Evolutionary conservation across 768 basidiomycete species (phyloP).

Genomic region (Russula virescens): DNA sequence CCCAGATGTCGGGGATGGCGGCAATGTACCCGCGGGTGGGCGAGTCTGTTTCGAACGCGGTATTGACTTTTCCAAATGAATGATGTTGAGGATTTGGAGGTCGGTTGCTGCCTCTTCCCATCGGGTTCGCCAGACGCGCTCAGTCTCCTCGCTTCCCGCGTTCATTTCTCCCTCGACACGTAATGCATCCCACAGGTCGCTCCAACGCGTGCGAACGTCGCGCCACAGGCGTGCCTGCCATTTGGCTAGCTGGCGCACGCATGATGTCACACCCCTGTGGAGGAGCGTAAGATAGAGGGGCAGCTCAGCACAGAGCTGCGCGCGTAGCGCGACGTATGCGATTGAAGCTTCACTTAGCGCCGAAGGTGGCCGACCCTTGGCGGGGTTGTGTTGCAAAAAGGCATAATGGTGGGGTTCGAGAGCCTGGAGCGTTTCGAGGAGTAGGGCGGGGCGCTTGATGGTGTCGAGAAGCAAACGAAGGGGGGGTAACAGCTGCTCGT

Average conservation of each 20-base stretch:
- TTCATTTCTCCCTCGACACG: constrained; percentile 39
- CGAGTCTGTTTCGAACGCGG: constrained; percentile 10
- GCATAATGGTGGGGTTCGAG: constrained; percentile 69
- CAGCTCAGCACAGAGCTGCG: constrained; percentile 64
- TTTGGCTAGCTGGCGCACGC: constrained; percentile 46
- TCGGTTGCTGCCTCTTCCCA: constrained; percentile 61
- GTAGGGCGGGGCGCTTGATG: constrained; percentile 55
- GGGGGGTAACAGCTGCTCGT: constrained; percentile 49
- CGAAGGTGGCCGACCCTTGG: constrained; percentile 61
- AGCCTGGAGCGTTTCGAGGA: constrained; percentile 63
- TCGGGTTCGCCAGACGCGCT: constrained; percentile 62
- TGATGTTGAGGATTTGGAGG: constrained; percentile 36
- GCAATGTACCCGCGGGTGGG: neutral
- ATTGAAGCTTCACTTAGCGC: constrained; percentile 66
- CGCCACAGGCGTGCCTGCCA: constrained; percentile 58
- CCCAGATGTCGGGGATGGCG: constrained; percentile 3
- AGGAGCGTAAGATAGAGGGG: constrained; percentile 56
- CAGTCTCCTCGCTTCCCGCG: constrained; percentile 61
- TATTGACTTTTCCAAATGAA: constrained; percentile 33
- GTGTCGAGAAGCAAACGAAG: constrained; percentile 54
- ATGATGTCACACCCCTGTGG: constrained; percentile 51
- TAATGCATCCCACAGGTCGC: constrained; percentile 71
- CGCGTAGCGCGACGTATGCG: constrained; percentile 71
- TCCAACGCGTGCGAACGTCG: constrained; percentile 61
- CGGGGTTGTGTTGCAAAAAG: constrained; percentile 58